Conservation (phyloP, 768 basidiomycete genomes). For the Lactarius pseudohatsudake region DNA sequence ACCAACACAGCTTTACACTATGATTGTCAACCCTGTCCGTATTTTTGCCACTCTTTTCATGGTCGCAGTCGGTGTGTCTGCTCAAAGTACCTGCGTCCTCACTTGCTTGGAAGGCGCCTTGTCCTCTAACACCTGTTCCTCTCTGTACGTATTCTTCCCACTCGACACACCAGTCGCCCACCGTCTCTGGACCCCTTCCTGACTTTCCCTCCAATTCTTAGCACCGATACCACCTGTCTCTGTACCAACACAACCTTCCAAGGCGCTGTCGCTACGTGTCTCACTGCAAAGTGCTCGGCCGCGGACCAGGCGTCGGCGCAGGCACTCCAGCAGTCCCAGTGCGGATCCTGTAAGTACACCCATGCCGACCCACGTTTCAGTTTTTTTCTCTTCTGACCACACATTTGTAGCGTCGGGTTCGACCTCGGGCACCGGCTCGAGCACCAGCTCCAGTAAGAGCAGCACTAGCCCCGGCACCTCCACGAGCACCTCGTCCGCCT, state of each 20-base stretch:
- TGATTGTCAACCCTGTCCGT: constrained; percentile 8
- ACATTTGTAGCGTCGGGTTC: constrained; percentile 1
- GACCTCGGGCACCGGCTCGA: neutral
- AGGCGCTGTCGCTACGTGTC: constrained; percentile 35
- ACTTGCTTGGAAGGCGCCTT: neutral
- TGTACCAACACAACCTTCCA: constrained; percentile 44
- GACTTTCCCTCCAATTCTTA: constrained; percentile 24
- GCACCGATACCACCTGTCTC: constrained; percentile 42
- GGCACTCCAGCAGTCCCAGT: constrained; percentile 37
- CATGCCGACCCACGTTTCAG: too few relatives aligned
- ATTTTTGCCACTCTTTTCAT: constrained; percentile 8
- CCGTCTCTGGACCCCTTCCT: neutral
- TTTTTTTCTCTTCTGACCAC: neutral
- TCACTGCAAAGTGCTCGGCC: constrained; percentile 38
- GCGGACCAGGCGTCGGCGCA: constrained; percentile 36
- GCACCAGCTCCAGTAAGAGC: too few relatives aligned
- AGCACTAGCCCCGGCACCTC: neutral
- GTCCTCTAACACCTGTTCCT: constrained; percentile 3
- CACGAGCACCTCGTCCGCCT: neutral
- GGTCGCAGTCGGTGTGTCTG: constrained; percentile 6
- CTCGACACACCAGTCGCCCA: neutral
- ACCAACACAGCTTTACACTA: neutral
- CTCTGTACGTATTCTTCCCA: neutral
- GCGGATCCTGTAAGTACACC: constrained; percentile 32
- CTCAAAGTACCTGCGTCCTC: constrained; percentile 11